Evolutionary conservation across 257 asterid genomes (phyloP).

Genomic region (Forsythia viridissima): DNA sequence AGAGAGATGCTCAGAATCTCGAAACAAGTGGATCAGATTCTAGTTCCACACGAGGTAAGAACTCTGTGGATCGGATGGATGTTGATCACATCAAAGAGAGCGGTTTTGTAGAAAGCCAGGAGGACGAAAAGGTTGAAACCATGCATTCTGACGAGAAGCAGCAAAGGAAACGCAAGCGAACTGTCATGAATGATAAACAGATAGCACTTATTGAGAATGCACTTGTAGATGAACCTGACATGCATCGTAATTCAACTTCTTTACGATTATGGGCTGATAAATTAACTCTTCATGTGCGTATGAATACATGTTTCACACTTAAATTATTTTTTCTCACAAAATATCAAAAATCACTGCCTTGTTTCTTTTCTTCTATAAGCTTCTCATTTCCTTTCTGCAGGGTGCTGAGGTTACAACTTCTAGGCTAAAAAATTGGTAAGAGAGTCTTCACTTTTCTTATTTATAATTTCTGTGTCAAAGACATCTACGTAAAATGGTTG

Average conservation of each 20-base stretch:
- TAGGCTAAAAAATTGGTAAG: conserved; percentile 92
- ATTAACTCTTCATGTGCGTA: conserved; percentile 74
- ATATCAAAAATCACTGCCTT: neutral
- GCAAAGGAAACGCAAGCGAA: conserved; percentile 87
- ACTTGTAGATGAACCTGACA: conserved; percentile 73
- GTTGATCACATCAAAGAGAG: conserved; percentile 52
- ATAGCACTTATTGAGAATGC: conserved; percentile 77
- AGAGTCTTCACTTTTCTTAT: conserved; percentile 19
- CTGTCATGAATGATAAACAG: conserved; percentile 89
- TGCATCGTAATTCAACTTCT: conserved; percentile 76
- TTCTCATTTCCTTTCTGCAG: conserved; percentile 41
- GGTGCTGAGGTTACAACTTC: conserved; percentile 96
- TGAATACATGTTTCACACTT: conserved; percentile 2
- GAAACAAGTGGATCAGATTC: conserved; percentile 85
- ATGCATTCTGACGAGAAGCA: conserved; percentile 70
- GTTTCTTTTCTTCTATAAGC: conserved; percentile 14
- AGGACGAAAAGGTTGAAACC: conserved; percentile 66
- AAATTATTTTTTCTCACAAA: neutral
- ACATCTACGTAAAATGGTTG: neutral
- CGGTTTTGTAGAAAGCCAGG: conserved; percentile 50
- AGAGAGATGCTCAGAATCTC: conserved; percentile 52
- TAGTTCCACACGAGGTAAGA: conserved; percentile 69
- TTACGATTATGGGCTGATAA: conserved; percentile 73
- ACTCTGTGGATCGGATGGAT: conserved; percentile 44
- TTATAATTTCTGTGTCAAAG: neutral